Base-by-base conservation (phyloP, 2,329 filamentous ascomycete species). In the Fusarium xyrophilum region DNA sequence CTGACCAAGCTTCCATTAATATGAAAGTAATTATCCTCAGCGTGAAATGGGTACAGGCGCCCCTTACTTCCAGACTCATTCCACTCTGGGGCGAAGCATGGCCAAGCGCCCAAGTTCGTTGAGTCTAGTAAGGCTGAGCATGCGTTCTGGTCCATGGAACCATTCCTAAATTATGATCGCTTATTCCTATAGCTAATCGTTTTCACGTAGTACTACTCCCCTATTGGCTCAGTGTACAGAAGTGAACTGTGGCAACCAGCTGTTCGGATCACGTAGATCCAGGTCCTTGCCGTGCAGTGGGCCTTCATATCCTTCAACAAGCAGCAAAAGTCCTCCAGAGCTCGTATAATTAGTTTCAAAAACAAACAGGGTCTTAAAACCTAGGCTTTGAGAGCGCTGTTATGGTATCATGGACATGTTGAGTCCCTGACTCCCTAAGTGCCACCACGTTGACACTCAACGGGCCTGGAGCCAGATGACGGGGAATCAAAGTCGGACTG, bases 211-310 rank as follows among this genome's bases (percentile, higher is more conserved):
- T 5, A 5, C 2, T 7, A 23, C 14, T 17, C 7, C 21, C 1
- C 38, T 23, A 0, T 0, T 23, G 21, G 38, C 9, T 23, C 14
- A 7, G 14, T 65, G 56, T 7, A 61, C 28, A 21, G 56, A 55
- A 21, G 53, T 13, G 44, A 33, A 50, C 56, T 56, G 53, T 2
- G 46, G 27, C 2, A 40, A 19, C 15, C 38, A 65, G 38, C 65
- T 42, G 3, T 23, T 21, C 10, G 32, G 28, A 15, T 58, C 32
- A 14, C 47, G 14, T 10, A 61, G 33, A 5, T 56, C 36, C 3
- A 62, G n/a, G 36, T 65, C 52, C 14, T 35, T n/a, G 3, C 56
- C 32, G 10, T 44, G 52, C 12, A 68, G 17, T 4, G 47, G 35
- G 2, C 25, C 43, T 21, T 56, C 36, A 4, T 28, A 14, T 3